Evolutionary conservation across 2,329 filamentous ascomycete species (phyloP), one percentile per base, ranked within the genome.

Genomic region (Xylariaceae sp.): DNA sequence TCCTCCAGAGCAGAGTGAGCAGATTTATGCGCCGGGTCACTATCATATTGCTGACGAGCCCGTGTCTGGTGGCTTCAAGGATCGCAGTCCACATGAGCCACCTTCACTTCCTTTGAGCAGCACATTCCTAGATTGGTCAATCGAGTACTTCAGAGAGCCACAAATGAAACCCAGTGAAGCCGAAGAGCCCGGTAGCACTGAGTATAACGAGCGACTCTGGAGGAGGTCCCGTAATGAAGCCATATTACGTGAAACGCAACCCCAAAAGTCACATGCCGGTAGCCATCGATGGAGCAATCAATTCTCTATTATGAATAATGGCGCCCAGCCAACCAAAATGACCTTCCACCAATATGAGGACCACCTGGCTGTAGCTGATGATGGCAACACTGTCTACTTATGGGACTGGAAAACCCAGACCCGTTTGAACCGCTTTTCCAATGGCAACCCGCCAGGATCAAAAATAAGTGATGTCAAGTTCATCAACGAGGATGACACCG

Each of bases 271-370:
- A 43, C 83, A 88, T 56, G 91, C 93, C 0, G 86, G 89, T 11
- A 87, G 77, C 44, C 86, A 88, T 59, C 86, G 83, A 57, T 98
- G 93, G 62, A 91, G 89, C 58, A 85, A 86, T 49, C 83, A 88
- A 35, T 76, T 85, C 38, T 85, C 86, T 16, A 85, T 95, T 51
- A 83, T 96, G 63, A 91, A 92, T 61, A 97, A 96, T 55, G 83
- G 85, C 22, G 86, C 85, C 23, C 93, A 96, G 63, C 92, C 93
- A 0, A 82, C 85, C 52, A 94, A 91, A 69, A 87, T 98, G 84
- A 86, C 88, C 5, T 95, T 97, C 65, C 93, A 98, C 68, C 93
- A 98, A 63, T 98, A 96, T 58, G 93, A 98, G 64, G 88, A 96
- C 60, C 91, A 97, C 62, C 78, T 98, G 17, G 88, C 93, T 1